Evolutionary conservation across 106 monocot genomes (phyloP).

Genomic region (Allium cepa): DNA sequence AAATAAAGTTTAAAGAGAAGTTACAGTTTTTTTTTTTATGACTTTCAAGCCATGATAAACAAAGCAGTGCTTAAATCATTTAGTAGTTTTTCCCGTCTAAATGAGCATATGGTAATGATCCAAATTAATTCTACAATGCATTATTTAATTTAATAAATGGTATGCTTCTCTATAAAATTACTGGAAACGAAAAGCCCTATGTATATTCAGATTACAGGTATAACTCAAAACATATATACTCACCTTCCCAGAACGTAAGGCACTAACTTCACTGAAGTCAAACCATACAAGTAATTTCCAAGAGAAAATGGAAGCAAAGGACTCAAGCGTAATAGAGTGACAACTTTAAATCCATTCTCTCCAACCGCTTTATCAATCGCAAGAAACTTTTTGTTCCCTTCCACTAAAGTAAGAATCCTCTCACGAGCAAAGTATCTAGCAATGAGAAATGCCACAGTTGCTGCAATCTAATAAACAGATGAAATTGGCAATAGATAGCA

Average conservation of each 20-base stretch:
- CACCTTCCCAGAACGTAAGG: slow-evolving; percentile 94
- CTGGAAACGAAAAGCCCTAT: background rate
- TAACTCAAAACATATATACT: slow-evolving; percentile 10
- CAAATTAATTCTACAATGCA: background rate
- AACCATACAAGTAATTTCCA: slow-evolving; percentile 94
- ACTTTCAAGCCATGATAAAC: background rate
- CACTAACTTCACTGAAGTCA: slow-evolving; percentile 94
- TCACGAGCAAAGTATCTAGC: slow-evolving; percentile 98
- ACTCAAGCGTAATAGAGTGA: slow-evolving; percentile 83
- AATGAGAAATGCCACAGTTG: slow-evolving; percentile 84
- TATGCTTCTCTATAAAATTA: background rate
- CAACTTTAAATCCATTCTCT: slow-evolving; percentile 93
- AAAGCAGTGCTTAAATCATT: background rate
- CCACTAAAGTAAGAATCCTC: slow-evolving; percentile 86
- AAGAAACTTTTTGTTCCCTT: slow-evolving; percentile 92
- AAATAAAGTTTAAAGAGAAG: too few relatives aligned
- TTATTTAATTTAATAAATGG: background rate
- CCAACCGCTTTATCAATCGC: slow-evolving; percentile 98
- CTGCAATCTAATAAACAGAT: slow-evolving; percentile 55
- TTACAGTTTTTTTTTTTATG: background rate
- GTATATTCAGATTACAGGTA: background rate
- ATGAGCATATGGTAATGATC: background rate
- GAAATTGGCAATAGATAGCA: background rate
- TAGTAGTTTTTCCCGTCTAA: background rate
- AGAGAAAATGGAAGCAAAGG: slow-evolving; percentile 92